phyloP scores from a whole-genome alignment of 2,329 filamentous ascomycete species.

The Scleromitrula shiraiana region DNA sequence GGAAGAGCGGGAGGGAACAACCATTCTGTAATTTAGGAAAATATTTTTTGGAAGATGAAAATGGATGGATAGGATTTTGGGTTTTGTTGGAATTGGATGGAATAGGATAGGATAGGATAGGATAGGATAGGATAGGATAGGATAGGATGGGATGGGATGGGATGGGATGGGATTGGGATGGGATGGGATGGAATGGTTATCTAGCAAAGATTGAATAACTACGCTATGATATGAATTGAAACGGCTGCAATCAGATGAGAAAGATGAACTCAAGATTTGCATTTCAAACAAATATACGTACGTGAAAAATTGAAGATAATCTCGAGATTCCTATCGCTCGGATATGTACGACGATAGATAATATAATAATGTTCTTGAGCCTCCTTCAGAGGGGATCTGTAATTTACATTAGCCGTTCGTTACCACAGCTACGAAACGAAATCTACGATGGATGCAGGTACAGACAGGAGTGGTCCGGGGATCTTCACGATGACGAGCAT shows the following conservation, averaged over 20 bases:
- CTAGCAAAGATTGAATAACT: background rate
- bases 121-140: too few species aligned
- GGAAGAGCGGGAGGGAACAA: background rate
- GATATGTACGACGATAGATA: too few species aligned
- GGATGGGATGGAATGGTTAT: background rate
- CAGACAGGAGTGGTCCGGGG: too few species aligned
- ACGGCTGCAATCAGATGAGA: background rate
- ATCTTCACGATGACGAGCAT: background rate
- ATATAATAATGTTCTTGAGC: too few species aligned
- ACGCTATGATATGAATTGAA: background rate
- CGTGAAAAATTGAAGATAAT: too few species aligned
- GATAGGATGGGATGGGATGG: background rate
- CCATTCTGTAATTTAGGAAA: constrained; percentile 9
- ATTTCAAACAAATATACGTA: too few species aligned
- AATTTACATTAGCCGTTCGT: background rate
- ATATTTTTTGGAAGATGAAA: background rate
- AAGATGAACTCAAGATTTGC: background rate
- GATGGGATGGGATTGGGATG: too few species aligned
- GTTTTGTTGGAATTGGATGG: background rate
- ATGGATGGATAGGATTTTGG: background rate
- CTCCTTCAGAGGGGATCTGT: too few species aligned
- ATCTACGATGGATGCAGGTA: too few species aligned
- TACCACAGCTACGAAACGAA: background rate
- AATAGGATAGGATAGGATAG: too few species aligned
- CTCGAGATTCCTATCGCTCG: too few species aligned